A percentile compares a stretch with the other conserved stretches of the same genome.
Evolutionary conservation across 441 rosid species (phyloP).

Genomic region (Erysimum pusillum): DNA sequence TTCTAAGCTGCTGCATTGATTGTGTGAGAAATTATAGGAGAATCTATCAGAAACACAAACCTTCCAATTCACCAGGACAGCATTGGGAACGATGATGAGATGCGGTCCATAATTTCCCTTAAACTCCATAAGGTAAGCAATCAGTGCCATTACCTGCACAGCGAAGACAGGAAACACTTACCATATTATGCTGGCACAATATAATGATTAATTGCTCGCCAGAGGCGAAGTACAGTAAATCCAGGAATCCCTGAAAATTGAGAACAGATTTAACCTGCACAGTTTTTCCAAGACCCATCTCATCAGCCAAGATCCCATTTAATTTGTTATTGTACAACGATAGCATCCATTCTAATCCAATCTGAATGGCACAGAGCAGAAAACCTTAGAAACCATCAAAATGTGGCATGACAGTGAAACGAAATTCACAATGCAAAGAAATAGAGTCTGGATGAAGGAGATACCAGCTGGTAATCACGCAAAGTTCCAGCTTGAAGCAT

Average conservation of each 20-base stretch:
- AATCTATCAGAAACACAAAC: constrained; percentile 55
- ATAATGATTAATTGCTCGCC: constrained; percentile 25
- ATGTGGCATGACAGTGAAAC: constrained; percentile 22
- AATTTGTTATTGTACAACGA: constrained; percentile 97
- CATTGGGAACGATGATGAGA: constrained; percentile 99
- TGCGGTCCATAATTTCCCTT: constrained; percentile 99
- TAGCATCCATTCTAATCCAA: constrained; percentile 99
- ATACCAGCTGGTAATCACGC: constrained; percentile 99
- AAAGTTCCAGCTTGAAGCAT: constrained; percentile 96
- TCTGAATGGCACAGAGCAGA: constrained; percentile 58
- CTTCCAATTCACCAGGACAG: constrained; percentile 99
- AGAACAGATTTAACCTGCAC: constrained; percentile 77
- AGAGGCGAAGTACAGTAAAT: constrained; percentile 30
- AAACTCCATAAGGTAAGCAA: constrained; percentile 99
- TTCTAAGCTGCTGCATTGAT: constrained; percentile 28
- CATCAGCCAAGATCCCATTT: constrained; percentile 99
- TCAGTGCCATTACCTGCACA: constrained; percentile 95
- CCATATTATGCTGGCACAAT: constrained; percentile 9
- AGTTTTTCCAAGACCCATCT: constrained; percentile 99
- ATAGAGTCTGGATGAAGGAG: constrained; percentile 48
- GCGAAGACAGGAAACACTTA: constrained; percentile 23
- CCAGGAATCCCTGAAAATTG: constrained; percentile 30
- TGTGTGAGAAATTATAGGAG: neutral
- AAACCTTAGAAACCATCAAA: constrained; percentile 31
- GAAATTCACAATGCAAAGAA: constrained; percentile 17